Conservation (phyloP, 768 basidiomycete species). For the Pleurotus pulmonarius region DNA sequence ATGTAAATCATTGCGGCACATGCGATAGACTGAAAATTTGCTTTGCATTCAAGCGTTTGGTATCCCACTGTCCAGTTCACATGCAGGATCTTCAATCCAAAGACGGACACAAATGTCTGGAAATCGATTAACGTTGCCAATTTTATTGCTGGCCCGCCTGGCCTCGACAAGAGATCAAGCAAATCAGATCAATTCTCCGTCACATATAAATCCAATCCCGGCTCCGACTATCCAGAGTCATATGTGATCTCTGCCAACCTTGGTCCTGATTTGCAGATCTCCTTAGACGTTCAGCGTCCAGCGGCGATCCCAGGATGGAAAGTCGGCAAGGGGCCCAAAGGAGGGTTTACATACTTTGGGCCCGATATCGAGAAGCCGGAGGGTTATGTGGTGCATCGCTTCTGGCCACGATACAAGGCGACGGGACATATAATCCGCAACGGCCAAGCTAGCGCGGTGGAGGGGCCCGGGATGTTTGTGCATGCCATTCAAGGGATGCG, state of each 20-base stretch:
- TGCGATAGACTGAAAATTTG: slow-evolving; percentile 7
- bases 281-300: slow-evolving; percentile 69
- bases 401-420: slow-evolving; percentile 73
- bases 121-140: slow-evolving; percentile 83
- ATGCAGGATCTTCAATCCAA: slow-evolving; percentile 82
- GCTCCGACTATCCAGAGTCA: slow-evolving; percentile 62
- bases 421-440: slow-evolving; percentile 66
- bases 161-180: slow-evolving; percentile 81
- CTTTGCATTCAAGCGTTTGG: slow-evolving; percentile 59
- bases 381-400: slow-evolving; percentile 85
- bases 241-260: slow-evolving; percentile 82
- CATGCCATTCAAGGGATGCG: slow-evolving; percentile 99
- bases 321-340: slow-evolving; percentile 81
- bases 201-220: slow-evolving; percentile 54
- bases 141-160: slow-evolving; percentile 69
- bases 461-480: slow-evolving; percentile 81
- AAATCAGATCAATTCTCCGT: slow-evolving; percentile 85
- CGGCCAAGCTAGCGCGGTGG: slow-evolving; percentile 52
- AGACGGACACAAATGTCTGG: slow-evolving; percentile 73
- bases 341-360: slow-evolving; percentile 89
- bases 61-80: slow-evolving; percentile 94
- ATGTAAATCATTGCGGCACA: slow-evolving; percentile 7
- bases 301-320: slow-evolving; percentile 83
- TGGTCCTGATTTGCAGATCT: slow-evolving; percentile 75
- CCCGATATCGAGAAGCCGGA: slow-evolving; percentile 63